These are phyloP conservation scores for Desmodesmus armatus DNA, from an alignment of 139 green algal genomes.

Conservation along the genomic window DNA sequence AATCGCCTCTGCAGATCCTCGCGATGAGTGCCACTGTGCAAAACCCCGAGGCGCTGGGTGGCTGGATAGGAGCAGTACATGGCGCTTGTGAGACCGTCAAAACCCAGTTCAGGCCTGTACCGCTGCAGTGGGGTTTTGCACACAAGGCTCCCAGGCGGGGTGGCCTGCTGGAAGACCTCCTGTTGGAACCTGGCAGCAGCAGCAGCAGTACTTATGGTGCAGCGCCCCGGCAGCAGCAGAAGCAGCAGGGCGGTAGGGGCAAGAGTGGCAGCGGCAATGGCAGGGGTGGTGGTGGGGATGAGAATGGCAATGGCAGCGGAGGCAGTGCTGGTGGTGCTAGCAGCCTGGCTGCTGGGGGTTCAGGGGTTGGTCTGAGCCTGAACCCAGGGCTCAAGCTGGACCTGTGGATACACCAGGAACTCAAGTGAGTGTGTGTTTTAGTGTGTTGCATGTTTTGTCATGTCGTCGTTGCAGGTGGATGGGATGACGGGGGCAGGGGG, in stretches of 20 bases:
- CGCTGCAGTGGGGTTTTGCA: constrained; percentile 92
- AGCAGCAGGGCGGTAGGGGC: constrained; percentile 42
- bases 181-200: neutral
- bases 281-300: too few species aligned
- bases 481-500: neutral
- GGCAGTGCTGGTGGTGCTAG: too few species aligned
- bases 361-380: constrained; percentile 35
- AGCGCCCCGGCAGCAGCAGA: constrained; percentile 24
- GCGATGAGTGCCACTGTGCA: constrained; percentile 95
- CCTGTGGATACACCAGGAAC: constrained; percentile 44
- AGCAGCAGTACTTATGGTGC: neutral
- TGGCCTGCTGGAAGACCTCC: constrained; percentile 22
- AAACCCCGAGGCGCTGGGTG: constrained; percentile 93
- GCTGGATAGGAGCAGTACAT: constrained; percentile 93
- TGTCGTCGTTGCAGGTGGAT: neutral
- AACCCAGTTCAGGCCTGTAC: constrained; percentile 91
- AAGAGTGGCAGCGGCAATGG: too few species aligned
- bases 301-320: too few species aligned
- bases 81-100: constrained; percentile 78
- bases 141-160: constrained; percentile 47
- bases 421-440: constrained; percentile 28
- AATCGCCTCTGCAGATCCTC: constrained; percentile 77
- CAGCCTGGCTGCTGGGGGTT: constrained; percentile 56
- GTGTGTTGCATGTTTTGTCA: neutral
- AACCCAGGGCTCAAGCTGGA: constrained; percentile 61